Evolutionary conservation across 805 yeast species (phyloP), one percentile per base, ranked within the genome.

Genomic region (Metschnikowia reukaufii): DNA sequence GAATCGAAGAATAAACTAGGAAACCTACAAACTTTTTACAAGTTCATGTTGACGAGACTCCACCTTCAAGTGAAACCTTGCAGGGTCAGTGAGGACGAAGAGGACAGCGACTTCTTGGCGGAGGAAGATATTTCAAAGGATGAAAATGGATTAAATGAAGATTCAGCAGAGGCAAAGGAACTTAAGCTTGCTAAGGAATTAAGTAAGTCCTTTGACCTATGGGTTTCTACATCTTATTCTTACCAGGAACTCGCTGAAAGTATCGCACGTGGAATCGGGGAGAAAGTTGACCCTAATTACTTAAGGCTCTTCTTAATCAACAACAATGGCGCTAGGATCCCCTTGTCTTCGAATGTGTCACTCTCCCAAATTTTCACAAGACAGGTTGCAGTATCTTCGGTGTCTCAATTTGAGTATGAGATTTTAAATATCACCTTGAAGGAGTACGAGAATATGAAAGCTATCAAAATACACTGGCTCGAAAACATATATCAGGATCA

Each of bases 381-480:
- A 53, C 61, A 63, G 21, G 71, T 73, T 32, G 72, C 80, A 1
- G 76, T 73, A 18, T 68, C 77, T 6, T 76, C 74, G 36, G 61
- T 69, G 4, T 64, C 67, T 13, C 58, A 60, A 17, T 77, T 92
- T 48, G 84, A 83, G 54, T 92, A 86, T 62, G 97, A 92, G 59
- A 66, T 85, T 1, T 73, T 94, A 58, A 86, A 82, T 38, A 82
- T 90, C 36, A 81, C 91, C 1, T 69, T 92, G 44, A 76, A 72
- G 30, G 95, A 89, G 51, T 78, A 85, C 57, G 99, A 94, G 64
- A 82, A 78, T 51, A 78, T 88, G 82, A 79, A 80, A 48, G 65
- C 81, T 4, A 66, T 91, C 35, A 80, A 75, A 43, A 72, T 92
- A 17, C 74, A 75, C 44, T 89, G 95, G 92, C 70, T 91, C 35